Base-by-base conservation (phyloP, 495 filamentous ascomycete genomes). In the Neurospora discreta region DNA sequence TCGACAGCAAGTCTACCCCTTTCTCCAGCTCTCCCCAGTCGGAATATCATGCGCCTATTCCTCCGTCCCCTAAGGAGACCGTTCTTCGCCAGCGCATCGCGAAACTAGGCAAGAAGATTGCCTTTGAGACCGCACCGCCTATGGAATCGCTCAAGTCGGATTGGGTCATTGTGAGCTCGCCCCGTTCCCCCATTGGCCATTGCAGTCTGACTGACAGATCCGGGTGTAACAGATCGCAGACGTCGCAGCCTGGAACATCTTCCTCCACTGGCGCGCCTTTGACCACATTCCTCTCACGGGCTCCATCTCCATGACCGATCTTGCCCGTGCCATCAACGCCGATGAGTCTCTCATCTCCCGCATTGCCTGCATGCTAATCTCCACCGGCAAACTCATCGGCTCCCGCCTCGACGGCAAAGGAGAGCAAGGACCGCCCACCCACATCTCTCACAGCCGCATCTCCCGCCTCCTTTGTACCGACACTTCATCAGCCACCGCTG, bases 191-290 rank as follows among this genome's bases (percentile, higher is more conserved):
- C 33, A 36, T 36, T 36, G 6, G 6, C 33, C 2, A 5, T 36
- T 36, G 33, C 33, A 36, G 33, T 5, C 33, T 36, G 33, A 5
- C 68, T 71, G 41, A 71, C 16, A 15, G 36, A 18, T 13, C 0
- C 4, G 1, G n/a, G n/a, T 44, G 3, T 16, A 8, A 30, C 42
- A 80, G 77, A 18, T 79, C 16, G 71, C 73, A 18, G 73, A 78
- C 8, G 46, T 73, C 30, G 74, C 74, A 43, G 73, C 71, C 3
- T 78, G 74, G 73, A 75, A 78, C 65, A 60, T 80, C 13, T 78
- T 80, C 68, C 73, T 79, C 39, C 67, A 74, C 20, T 80, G 78
- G 78, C 75, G 76, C 39, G 77, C 77, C 33, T 80, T 80, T 42
- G 79, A 80, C 73, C 69, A 73, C 33, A 80, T 80, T 70, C 77